Evolutionary conservation across 1,284 basidiomycete species (phyloP), one percentile per base, ranked within the genome.

Genomic region (Trichosporon sp.): DNA sequence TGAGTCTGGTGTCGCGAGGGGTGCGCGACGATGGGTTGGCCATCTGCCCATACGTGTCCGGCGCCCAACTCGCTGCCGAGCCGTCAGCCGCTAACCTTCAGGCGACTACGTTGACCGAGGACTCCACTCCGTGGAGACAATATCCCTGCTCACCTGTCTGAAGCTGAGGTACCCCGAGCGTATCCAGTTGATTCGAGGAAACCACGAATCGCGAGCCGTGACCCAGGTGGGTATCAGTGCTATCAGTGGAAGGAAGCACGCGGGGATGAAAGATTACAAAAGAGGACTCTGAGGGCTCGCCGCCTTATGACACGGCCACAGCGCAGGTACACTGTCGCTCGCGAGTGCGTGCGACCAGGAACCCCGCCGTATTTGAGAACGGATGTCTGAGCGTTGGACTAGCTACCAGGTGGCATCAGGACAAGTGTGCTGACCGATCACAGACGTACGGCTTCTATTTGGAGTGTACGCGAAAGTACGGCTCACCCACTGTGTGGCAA

Each of bases 401-500:
- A 56, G 64, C 64, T 56, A 12, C 23, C 5, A 8, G 23, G 3
- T 47, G 25, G 18, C 25, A 15, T 8, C 11, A 38, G 15, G 12
- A 6, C 34, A 21, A 1, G n/a, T 9, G 13, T n/a, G 62, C 72
- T 72, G 64, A 74, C 53, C 3, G 21, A 25, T 15, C 29, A 0
- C 83, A 99, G 94, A 97, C 95, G 21, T 99, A 99, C 80, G 97
- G 97, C 15, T 99, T 99, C 85, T 99, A 99, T 84, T 92, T 94
- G 35, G 97, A 99, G 87, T 99, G 97, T 79, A 90, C 95, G 53
- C 89, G 96, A 64, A 99, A 99, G 85, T 99, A 99, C 79, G 96
- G 95, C 69, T 91, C 92, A 2, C 90, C 95, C 29, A 92, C 93
- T 76, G 96, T 98, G 47, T 99, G 97, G 97, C 95, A 93, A 44